Evolutionary conservation across 441 rosid genomes (phyloP).

Genomic region (Pelargonium australe): DNA sequence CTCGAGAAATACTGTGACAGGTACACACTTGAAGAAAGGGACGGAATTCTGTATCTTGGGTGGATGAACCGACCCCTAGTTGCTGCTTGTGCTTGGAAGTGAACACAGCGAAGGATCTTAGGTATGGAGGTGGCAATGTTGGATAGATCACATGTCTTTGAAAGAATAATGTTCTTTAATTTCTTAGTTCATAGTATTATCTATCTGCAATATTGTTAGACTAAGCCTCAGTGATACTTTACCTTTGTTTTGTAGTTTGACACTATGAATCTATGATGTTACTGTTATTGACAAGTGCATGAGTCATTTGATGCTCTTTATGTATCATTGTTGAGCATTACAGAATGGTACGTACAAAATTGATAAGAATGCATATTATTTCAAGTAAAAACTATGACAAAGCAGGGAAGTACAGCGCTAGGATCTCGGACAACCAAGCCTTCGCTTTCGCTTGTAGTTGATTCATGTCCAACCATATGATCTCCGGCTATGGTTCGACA

Average conservation of each 20-base stretch:
- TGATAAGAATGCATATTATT: background rate
- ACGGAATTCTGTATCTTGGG: slow-evolving; percentile 71
- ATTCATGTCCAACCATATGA: slow-evolving; percentile 13
- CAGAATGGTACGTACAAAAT: background rate
- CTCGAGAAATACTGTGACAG: slow-evolving; percentile 52
- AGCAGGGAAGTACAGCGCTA: slow-evolving; percentile 42
- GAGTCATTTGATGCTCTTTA: too few relatives aligned
- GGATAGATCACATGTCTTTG: slow-evolving; percentile 8
- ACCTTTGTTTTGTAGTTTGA: background rate
- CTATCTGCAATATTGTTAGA: too few relatives aligned
- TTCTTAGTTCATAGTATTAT: background rate
- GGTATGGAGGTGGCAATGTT: slow-evolving; percentile 5
- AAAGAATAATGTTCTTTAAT: too few relatives aligned
- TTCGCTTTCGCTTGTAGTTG: slow-evolving; percentile 15
- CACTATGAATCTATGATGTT: background rate
- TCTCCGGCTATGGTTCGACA: slow-evolving; percentile 38
- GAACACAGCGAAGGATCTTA: slow-evolving; percentile 19
- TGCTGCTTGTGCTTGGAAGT: slow-evolving; percentile 81
- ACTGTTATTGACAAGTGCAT: too few relatives aligned
- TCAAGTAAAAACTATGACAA: slow-evolving; percentile 36
- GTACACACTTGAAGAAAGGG: slow-evolving; percentile 71
- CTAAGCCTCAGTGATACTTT: background rate
- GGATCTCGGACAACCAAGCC: slow-evolving; percentile 31
- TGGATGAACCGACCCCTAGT: slow-evolving; percentile 73
- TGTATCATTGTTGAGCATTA: background rate